Evolutionary conservation across 805 yeast genomes (phyloP), one percentile per base, ranked within the genome.

Genomic region (Teunomyces pallodes): DNA sequence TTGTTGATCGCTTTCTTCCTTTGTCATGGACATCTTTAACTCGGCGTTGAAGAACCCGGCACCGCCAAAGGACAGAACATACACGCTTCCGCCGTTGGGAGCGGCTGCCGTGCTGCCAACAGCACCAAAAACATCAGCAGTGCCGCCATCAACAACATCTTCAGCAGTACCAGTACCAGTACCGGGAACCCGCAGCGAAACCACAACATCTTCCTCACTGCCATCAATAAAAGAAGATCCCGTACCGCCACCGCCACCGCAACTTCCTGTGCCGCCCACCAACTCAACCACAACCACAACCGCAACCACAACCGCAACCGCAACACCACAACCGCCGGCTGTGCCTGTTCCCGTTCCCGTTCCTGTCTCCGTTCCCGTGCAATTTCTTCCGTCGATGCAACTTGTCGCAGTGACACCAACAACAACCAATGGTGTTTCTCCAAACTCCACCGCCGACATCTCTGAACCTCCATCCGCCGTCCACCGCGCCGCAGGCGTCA

Each of bases 11-110:
- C 35, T 32, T 32, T 32, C 35, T n/a, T 14, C 17, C 31, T 13
- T 9, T 40, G 33, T 29, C 27, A 56, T 63, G 66, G 60, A 60
- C 56, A 50, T 58, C 36, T 54, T 58, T 56, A 54, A 66, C 55
- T 59, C 63, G 39, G 63, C 68, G 35, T 54, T 70, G 56, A 57
- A 68, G 54, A 64, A 59, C 47, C 72, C 74, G 2, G 53, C 61
- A n/a, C 76, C 75, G 5, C 74, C 75, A n/a, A 65, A 58, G 59
- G 62, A 40, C 10, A 33, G 27, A 2, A 47, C 9, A 35, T 42
- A 16, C 13, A 45, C 28, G 45, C 43, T 14, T 17, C 48, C 20
- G 17, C 53, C 35, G 16, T 32, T 32, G 35, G 35, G 35, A 9
- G 17, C 14, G 4, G 17, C 35, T 5, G 5, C 10, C 10, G 35